A percentile compares a stretch with the other conserved stretches of the same genome.
phyloP scores from a whole-genome alignment of 441 rosid genomes.

The Pelargonium exstipulatum region DNA sequence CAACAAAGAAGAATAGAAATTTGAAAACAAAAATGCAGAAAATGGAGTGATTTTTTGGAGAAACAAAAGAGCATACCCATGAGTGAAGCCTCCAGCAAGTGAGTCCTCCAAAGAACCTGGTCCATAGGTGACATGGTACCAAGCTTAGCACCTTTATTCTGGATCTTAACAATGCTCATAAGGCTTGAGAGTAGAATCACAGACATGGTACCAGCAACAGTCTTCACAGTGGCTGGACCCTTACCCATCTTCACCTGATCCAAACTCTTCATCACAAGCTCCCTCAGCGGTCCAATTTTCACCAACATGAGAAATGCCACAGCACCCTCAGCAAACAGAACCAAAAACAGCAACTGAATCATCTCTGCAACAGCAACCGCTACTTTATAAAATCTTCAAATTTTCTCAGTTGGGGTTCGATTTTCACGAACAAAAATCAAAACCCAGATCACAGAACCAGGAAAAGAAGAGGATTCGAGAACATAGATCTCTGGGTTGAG shows the following conservation, averaged over 20 bases:
- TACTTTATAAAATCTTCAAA: slow-evolving; percentile 10
- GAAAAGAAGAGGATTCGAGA: background rate
- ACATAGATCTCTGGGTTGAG: background rate
- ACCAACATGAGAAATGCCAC: slow-evolving; percentile 64
- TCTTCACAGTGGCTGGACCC: slow-evolving; percentile 88
- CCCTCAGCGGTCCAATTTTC: slow-evolving; percentile 85
- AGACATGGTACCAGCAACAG: slow-evolving; percentile 83
- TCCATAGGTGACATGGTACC: slow-evolving; percentile 99
- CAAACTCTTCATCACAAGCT: slow-evolving; percentile 77
- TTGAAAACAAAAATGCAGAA: background rate
- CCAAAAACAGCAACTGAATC: slow-evolving; percentile 81
- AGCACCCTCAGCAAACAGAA: slow-evolving; percentile 66
- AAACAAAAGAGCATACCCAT: slow-evolving; percentile 45
- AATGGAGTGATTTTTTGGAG: background rate
- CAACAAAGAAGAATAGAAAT: background rate
- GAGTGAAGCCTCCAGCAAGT: slow-evolving; percentile 92
- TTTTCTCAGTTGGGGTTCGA: background rate
- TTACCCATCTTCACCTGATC: slow-evolving; percentile 81
- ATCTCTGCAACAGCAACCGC: slow-evolving; percentile 28
- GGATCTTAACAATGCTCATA: slow-evolving; percentile 89
- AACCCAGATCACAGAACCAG: slow-evolving; percentile 1
- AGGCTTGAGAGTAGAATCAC: slow-evolving; percentile 74
- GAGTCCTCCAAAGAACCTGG: slow-evolving; percentile 98
- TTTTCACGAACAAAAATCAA: background rate
- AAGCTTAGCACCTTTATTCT: slow-evolving; percentile 92